phyloP scores from a whole-genome alignment of 129 eudicot species.

The Helianthus tuberosus region DNA sequence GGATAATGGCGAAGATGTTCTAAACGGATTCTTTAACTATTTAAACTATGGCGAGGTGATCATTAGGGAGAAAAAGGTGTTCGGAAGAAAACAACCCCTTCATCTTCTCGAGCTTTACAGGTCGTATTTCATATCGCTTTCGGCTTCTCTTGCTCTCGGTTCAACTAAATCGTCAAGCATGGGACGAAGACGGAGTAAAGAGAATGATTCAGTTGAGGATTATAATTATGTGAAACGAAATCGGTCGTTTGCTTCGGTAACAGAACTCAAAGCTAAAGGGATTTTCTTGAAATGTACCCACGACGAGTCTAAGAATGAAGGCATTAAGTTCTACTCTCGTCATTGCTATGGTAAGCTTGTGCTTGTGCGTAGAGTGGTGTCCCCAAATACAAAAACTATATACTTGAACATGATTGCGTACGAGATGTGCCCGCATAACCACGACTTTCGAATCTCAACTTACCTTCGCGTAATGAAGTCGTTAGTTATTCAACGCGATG shows the following conservation, averaged over 20 bases:
- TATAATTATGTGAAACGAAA: conserved; percentile 26
- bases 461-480: conserved; percentile 43
- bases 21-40: conserved; percentile 33
- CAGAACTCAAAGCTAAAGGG: conserved; percentile 39
- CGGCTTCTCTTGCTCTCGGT: conserved; percentile 1
- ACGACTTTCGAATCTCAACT: conserved; percentile 31
- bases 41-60: conserved; percentile 32
- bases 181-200: not conserved
- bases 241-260: conserved; percentile 33
- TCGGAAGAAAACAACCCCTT: conserved; percentile 24
- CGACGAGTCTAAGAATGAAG: conserved; percentile 18
- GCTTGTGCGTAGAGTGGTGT: conserved; percentile 30
- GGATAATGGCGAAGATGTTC: conserved; percentile 27
- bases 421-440: conserved; percentile 41
- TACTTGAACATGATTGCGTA: conserved; percentile 43
- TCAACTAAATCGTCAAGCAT: not conserved
- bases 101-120: conserved; percentile 45
- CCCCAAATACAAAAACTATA: conserved; percentile 20
- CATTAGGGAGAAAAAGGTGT: conserved; percentile 13
- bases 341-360: conserved; percentile 29
- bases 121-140: conserved; percentile 25
- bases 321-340: conserved; percentile 29
- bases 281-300: conserved; percentile 16
- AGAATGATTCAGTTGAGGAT: not conserved
- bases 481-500: conserved; percentile 28